Percentiles rank a stretch among this genome's conserved stretches.
Conservation (phyloP, 495 filamentous ascomycete genomes). For the Trichoderma orchidacearum region DNA sequence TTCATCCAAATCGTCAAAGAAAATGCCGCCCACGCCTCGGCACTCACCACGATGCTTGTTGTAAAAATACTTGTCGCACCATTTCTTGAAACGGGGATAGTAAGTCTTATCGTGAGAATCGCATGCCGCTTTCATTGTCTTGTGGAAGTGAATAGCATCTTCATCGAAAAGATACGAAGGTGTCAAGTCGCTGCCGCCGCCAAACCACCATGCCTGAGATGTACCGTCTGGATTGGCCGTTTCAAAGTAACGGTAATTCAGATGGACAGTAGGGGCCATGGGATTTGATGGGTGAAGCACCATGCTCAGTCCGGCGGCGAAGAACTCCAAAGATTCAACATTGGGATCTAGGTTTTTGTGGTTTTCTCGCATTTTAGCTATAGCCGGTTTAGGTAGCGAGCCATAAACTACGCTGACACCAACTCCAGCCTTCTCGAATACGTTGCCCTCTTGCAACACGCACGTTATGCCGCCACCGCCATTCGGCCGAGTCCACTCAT, state of each 20-base stretch:
- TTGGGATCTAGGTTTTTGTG: constrained; percentile 80
- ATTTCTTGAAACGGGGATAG: constrained; percentile 92
- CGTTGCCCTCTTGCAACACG: constrained; percentile 87
- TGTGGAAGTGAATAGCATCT: constrained; percentile 94
- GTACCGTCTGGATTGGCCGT: constrained; percentile 63
- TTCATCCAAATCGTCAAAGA: constrained; percentile 95
- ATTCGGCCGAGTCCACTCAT: constrained; percentile 78
- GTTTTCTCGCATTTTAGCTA: constrained; percentile 86
- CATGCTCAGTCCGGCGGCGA: constrained; percentile 83
- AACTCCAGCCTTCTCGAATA: constrained; percentile 97
- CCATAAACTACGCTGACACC: constrained; percentile 93
- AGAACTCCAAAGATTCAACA: constrained; percentile 71
- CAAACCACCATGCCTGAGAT: constrained; percentile 91
- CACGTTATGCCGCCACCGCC: constrained; percentile 77
- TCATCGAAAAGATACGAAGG: constrained; percentile 93
- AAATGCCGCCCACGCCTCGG: constrained; percentile 91
- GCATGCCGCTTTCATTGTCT: constrained; percentile 80
- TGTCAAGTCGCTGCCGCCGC: constrained; percentile 87
- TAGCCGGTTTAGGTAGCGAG: constrained; percentile 72
- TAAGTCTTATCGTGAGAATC: constrained; percentile 87
- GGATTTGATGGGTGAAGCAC: constrained; percentile 90
- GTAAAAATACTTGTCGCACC: constrained; percentile 97
- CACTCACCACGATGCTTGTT: constrained; percentile 80
- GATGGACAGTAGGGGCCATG: constrained; percentile 92
- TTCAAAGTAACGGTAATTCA: constrained; percentile 99